Evolutionary conservation across 306 rosid species (phyloP).

Genomic region (Corylus heterophylla): DNA sequence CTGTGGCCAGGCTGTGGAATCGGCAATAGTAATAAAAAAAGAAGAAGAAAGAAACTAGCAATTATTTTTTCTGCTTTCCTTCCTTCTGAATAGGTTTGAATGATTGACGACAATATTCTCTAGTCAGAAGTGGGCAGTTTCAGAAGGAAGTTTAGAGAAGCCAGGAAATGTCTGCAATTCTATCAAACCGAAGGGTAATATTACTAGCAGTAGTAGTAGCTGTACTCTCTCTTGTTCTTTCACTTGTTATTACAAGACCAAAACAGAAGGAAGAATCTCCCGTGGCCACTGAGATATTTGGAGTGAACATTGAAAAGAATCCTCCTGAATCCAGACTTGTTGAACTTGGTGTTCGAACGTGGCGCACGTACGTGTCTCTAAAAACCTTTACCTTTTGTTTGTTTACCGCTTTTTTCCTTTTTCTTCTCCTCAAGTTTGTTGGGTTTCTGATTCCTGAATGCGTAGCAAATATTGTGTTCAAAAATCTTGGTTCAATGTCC

Average conservation of each 20-base stretch:
- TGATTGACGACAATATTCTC: too few species aligned
- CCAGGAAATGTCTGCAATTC: background rate
- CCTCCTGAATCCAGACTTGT: constrained; percentile 74
- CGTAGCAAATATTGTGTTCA: background rate
- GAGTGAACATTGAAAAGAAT: constrained; percentile 73
- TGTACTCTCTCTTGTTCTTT: constrained; percentile 36
- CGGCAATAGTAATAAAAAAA: too few species aligned
- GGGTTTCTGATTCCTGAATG: background rate
- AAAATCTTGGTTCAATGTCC: background rate
- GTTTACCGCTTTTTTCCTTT: background rate
- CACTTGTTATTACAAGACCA: constrained; percentile 4
- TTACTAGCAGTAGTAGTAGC: background rate
- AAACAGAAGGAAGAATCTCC: constrained; percentile 28
- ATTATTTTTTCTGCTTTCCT: too few species aligned
- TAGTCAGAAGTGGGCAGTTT: background rate
- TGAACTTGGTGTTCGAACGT: constrained; percentile 61
- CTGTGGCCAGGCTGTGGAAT: too few species aligned
- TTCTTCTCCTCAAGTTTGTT: background rate
- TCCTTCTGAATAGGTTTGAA: too few species aligned
- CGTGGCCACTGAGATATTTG: constrained; percentile 58
- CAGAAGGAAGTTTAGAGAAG: background rate
- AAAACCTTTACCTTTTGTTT: background rate
- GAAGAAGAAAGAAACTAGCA: too few species aligned
- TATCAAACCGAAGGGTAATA: background rate
- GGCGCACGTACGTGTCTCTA: constrained; percentile 58